Conservation (phyloP, 2,329 filamentous ascomycete species). For the Trichoderma sp. region DNA sequence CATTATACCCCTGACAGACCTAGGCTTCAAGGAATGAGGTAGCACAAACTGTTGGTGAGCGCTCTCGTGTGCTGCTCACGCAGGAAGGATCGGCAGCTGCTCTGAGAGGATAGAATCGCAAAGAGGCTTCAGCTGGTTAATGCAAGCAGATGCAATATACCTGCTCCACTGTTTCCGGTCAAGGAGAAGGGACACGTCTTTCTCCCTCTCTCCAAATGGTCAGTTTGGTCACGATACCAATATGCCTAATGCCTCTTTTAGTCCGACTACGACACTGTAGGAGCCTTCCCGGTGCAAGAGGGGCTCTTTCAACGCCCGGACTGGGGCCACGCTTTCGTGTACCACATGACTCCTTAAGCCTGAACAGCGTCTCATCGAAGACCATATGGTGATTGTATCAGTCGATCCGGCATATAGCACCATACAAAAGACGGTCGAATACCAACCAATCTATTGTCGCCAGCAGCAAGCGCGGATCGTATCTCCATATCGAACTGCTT, state of each 20-base stretch:
- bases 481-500: neutral
- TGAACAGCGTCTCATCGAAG: conserved; percentile 18
- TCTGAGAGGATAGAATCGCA: neutral
- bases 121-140: conserved; percentile 14
- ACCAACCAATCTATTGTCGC: neutral
- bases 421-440: conserved; percentile 1
- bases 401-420: conserved; percentile 21
- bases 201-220: conserved; percentile 14
- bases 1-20: conserved; percentile 24
- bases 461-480: neutral
- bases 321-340: conserved; percentile 33
- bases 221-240: conserved; percentile 24
- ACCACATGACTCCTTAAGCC: conserved; percentile 32
- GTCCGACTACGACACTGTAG: conserved; percentile 28
- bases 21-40: conserved; percentile 25
- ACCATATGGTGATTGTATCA: conserved; percentile 20
- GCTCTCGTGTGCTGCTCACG: conserved; percentile 14
- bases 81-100: conserved; percentile 16
- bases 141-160: neutral
- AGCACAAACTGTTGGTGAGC: conserved; percentile 21
- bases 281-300: conserved; percentile 29
- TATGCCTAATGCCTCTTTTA: conserved; percentile 29
- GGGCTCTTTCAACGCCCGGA: conserved; percentile 31
- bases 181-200: conserved; percentile 6
- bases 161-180: conserved; percentile 15